These are phyloP conservation scores for Tuber umbilicatum DNA, from an alignment of 495 filamentous ascomycete genomes.

Conservation along the genomic window DNA sequence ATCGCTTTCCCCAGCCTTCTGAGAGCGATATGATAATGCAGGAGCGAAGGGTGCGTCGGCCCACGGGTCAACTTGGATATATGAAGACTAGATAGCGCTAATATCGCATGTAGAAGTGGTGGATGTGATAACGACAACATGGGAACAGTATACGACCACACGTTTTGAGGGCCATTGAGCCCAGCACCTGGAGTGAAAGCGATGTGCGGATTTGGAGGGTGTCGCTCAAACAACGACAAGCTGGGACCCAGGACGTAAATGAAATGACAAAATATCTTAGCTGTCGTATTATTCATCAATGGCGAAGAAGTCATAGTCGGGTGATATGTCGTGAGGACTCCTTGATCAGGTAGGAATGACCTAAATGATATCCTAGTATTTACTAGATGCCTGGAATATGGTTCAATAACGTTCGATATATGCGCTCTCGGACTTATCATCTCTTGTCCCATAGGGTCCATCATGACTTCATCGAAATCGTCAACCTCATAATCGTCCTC, in stretches of 20 bases:
- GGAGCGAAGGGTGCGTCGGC: slow-evolving; percentile 69
- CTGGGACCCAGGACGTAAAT: slow-evolving; percentile 80
- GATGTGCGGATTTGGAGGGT: slow-evolving; percentile 61
- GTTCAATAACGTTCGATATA: slow-evolving; percentile 34
- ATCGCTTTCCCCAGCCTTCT: slow-evolving; percentile 70
- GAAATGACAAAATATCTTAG: slow-evolving; percentile 86
- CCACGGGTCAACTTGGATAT: slow-evolving; percentile 73
- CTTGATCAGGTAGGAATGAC: slow-evolving; percentile 59
- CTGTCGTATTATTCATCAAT: slow-evolving; percentile 72
- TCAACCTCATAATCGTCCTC: slow-evolving; percentile 39
- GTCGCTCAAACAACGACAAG: slow-evolving; percentile 80
- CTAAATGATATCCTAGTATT: slow-evolving; percentile 55
- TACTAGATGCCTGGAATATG: slow-evolving; percentile 34
- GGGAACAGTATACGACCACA: slow-evolving; percentile 63
- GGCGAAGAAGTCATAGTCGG: slow-evolving; percentile 71
- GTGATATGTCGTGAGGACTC: slow-evolving; percentile 70
- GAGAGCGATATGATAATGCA: slow-evolving; percentile 85
- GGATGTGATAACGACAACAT: slow-evolving; percentile 76
- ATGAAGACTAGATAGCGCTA: slow-evolving; percentile 80
- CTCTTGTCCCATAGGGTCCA: slow-evolving; percentile 42
- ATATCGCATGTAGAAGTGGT: slow-evolving; percentile 81
- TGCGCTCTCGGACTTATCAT: slow-evolving; percentile 39
- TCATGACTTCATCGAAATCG: slow-evolving; percentile 40
- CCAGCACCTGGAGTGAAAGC: slow-evolving; percentile 39
- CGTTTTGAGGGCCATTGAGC: slow-evolving; percentile 40